Percentiles rank a stretch among this genome's conserved stretches.
phyloP scores from a whole-genome alignment of 495 filamentous ascomycete genomes.

The Xylaria cubensis region DNA sequence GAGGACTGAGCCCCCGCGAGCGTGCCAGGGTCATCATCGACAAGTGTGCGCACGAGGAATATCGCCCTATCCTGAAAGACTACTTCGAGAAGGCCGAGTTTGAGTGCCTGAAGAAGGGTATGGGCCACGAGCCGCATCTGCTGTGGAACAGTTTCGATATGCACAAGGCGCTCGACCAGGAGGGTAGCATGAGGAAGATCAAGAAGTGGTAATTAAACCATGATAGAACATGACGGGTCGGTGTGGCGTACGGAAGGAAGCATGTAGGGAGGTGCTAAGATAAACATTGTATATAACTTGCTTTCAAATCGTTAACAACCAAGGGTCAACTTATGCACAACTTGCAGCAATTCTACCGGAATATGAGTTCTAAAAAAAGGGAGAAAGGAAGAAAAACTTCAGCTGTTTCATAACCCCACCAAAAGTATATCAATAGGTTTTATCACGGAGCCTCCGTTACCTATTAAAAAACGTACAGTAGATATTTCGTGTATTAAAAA shows the following conservation, averaged over 20 bases:
- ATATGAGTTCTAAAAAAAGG: neutral
- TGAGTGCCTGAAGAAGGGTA: slow-evolving; percentile 85
- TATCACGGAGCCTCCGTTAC: neutral
- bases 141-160: slow-evolving; percentile 86
- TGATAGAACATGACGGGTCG: neutral
- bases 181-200: slow-evolving; percentile 84
- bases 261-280: neutral
- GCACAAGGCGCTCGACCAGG: slow-evolving; percentile 80
- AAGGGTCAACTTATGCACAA: neutral
- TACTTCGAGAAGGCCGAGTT: slow-evolving; percentile 89
- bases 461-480: neutral
- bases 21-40: slow-evolving; percentile 85
- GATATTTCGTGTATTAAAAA: too few species aligned
- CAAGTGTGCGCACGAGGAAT: slow-evolving; percentile 87
- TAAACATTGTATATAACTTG: neutral
- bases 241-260: neutral
- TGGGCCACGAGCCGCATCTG: slow-evolving; percentile 89
- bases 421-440: neutral
- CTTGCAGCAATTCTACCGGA: neutral
- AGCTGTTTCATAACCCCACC: neutral
- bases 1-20: slow-evolving; percentile 81
- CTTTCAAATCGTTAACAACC: neutral
- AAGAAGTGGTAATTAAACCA: slow-evolving; percentile 50
- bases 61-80: slow-evolving; percentile 79
- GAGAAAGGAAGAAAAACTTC: neutral